Base-by-base conservation (phyloP, 805 yeast species). In the Yarrowia deformans region DNA sequence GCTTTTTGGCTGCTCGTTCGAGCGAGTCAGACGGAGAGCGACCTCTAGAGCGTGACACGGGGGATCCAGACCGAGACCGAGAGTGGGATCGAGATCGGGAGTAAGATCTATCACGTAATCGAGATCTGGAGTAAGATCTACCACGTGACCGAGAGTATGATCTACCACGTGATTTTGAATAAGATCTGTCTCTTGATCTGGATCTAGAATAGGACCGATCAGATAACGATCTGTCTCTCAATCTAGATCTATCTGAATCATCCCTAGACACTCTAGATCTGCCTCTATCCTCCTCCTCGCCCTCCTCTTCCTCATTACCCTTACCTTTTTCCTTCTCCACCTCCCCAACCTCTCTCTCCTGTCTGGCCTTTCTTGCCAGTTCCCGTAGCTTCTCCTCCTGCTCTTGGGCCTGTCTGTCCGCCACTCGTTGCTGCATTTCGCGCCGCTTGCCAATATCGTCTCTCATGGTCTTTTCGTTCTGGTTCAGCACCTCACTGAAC, bases 401-500 rank as follows among this genome's bases (percentile, higher is more conserved):
- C 49, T 80, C 84, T 42, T 76, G 76, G 2, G 80, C 78, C 71
- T 85, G 85, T 72, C 83, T 80, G 72, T 84, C 88, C 16, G 85
- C 85, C 45, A 82, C 74, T 72, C 82, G 79, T 71, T 80, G 81
- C 74, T 83, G 84, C 78, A 84, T 77, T 43, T 82, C 82, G 32
- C 85, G 82, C 67, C 89, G 81, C 68, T 83, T 74, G 58, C 81
- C 81, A 42, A 89, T 81, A 69, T 86, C 88, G 58, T 85, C 84
- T 61, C 90, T 79, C 1, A 90, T 89, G 66, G 83, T 81, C 32
- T 81, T 78, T 66, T 87, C 94, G 0, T 95, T 97, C 16, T 80
- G 79, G 67, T 86, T 88, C 66, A 94, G 81, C 0, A 98, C 97
- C 63, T 83, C 85, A 0, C 93, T 85, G 32, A 94, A 81, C 40